A percentile compares a stretch with the other conserved stretches of the same genome.
Evolutionary conservation across 1,284 basidiomycete species (phyloP).

Genomic region (Papiliotrema terrestris): DNA sequence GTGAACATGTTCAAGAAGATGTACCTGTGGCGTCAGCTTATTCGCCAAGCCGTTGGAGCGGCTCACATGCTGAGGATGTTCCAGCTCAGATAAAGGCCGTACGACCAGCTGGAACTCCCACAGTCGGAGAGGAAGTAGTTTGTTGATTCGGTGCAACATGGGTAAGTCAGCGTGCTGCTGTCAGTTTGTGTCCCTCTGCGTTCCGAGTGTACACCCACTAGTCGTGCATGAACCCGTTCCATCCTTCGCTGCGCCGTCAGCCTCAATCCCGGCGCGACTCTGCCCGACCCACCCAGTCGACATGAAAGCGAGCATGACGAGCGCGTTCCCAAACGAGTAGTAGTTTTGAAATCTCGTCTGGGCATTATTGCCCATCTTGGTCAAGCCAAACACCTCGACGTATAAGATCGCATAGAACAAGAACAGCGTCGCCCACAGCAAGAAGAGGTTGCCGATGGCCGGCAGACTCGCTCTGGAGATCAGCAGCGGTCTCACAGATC

Average conservation of each 20-base stretch:
- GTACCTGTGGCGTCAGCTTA: slow-evolving; percentile 56
- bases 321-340: slow-evolving; percentile 68
- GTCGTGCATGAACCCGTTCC: slow-evolving; percentile 96
- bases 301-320: slow-evolving; percentile 73
- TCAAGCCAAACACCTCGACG: slow-evolving; percentile 89
- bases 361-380: slow-evolving; percentile 69
- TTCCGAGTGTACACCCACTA: slow-evolving; percentile 58
- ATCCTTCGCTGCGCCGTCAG: slow-evolving; percentile 66
- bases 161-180: slow-evolving; percentile 66
- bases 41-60: slow-evolving; percentile 9
- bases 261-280: background rate
- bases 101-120: slow-evolving; percentile 81
- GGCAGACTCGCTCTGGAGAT: slow-evolving; percentile 72
- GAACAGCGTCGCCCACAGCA: slow-evolving; percentile 89
- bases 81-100: slow-evolving; percentile 89
- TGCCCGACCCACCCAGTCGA: slow-evolving; percentile 51
- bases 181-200: background rate
- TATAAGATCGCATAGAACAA: slow-evolving; percentile 87
- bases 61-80: slow-evolving; percentile 89
- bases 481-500: background rate
- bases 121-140: slow-evolving; percentile 78
- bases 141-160: slow-evolving; percentile 67
- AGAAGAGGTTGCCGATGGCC: slow-evolving; percentile 78
- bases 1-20: slow-evolving; percentile 95
- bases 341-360: slow-evolving; percentile 78